Conservation (phyloP, 345 rosid genomes). For the Noccaea caerulescens region DNA sequence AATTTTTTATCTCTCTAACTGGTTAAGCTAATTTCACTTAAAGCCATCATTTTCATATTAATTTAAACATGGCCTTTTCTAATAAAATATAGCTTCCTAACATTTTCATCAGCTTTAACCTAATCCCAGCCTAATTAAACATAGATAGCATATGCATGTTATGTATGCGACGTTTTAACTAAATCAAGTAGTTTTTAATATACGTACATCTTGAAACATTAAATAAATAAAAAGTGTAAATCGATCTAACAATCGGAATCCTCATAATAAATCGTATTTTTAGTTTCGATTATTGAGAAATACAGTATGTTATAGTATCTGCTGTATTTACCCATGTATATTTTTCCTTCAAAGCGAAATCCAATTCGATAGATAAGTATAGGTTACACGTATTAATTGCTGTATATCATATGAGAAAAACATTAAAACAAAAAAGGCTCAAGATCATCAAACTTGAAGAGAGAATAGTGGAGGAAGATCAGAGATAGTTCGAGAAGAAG, state of each 20-base stretch:
- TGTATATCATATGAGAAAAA: neutral
- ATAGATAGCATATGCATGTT: neutral
- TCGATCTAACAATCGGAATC: neutral
- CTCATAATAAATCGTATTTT: neutral
- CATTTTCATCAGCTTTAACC: conserved; percentile 20
- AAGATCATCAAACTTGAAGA: conserved; percentile 41
- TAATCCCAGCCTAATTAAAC: conserved; percentile 2
- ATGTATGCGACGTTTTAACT: neutral
- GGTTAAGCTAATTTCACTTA: neutral
- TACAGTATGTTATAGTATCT: too few relatives aligned
- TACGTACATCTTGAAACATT: neutral
- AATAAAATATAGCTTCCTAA: neutral
- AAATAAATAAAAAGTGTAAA: neutral
- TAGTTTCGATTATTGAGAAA: neutral
- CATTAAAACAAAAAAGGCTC: conserved; percentile 13
- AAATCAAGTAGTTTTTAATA: neutral
- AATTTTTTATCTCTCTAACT: neutral
- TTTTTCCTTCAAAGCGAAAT: neutral
- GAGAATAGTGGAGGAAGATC: conserved; percentile 46
- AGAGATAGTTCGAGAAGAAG: conserved; percentile 40
- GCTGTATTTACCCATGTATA: neutral
- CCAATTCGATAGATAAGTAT: neutral
- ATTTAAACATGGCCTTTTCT: neutral
- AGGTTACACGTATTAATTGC: neutral
- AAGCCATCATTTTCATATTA: neutral